Evolutionary conservation across 2,329 filamentous ascomycete species (phyloP).

Genomic region (Aspergillus pseudotamarii): DNA sequence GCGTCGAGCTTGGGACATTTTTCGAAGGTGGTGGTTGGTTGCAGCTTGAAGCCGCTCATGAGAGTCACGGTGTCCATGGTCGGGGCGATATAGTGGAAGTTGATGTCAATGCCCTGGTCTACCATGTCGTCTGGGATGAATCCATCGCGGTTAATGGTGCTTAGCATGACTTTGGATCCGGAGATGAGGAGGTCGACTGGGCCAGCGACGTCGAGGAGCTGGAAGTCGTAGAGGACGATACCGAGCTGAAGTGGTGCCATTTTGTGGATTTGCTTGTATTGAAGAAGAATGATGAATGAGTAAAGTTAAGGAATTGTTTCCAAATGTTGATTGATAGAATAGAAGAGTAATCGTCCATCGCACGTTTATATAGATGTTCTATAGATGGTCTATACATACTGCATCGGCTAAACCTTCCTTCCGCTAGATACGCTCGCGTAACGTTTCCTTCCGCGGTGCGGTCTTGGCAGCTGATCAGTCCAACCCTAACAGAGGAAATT

Average conservation of each 20-base stretch:
- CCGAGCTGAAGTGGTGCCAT: not conserved
- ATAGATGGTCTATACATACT: not conserved
- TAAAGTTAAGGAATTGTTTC: not conserved
- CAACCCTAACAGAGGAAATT: not conserved
- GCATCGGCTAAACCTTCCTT: not conserved
- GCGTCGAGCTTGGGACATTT: not conserved
- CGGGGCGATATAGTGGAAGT: not conserved
- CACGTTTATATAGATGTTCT: not conserved
- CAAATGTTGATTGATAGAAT: not conserved
- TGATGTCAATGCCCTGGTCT: not conserved
- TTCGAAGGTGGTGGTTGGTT: not conserved
- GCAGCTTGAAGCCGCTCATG: not conserved
- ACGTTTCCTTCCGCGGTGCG: not conserved
- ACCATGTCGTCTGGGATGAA: not conserved
- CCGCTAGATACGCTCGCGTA: not conserved
- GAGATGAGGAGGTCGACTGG: not conserved
- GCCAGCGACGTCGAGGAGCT: not conserved
- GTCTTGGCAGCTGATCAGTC: not conserved
- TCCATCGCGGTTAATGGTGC: not conserved
- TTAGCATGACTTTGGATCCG: not conserved
- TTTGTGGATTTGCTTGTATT: not conserved
- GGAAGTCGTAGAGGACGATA: not conserved
- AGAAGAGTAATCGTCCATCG: not conserved
- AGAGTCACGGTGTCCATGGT: not conserved
- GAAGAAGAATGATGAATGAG: rapidly evolving